Conservation (phyloP, 768 basidiomycete genomes). For the Baorangia bicolor region DNA sequence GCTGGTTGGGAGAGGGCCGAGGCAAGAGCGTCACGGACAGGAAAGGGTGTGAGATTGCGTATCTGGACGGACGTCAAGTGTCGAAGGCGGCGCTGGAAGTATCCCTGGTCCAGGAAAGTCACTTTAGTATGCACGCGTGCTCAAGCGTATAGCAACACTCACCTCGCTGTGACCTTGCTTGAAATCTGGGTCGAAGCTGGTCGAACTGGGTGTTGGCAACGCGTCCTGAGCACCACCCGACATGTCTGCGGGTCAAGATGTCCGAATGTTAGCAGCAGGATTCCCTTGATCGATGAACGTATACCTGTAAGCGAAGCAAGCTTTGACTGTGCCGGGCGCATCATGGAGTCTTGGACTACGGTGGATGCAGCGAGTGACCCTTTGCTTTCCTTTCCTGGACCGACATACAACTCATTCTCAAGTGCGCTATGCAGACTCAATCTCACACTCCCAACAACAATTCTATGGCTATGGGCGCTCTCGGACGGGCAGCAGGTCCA, state of each 20-base stretch:
- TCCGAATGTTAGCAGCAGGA: neutral
- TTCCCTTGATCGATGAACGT: neutral
- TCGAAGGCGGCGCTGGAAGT: constrained; percentile 62
- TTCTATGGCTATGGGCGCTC: constrained; percentile 5
- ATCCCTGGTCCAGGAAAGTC: constrained; percentile 14
- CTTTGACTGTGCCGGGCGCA: constrained; percentile 2
- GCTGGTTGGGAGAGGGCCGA: constrained; percentile 71
- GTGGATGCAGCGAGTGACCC: neutral
- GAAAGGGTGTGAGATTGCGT: constrained; percentile 82
- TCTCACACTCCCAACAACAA: constrained; percentile 29
- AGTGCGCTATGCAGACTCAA: constrained; percentile 45
- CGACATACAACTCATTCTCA: neutral
- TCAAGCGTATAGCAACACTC: neutral
- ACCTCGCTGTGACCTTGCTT: constrained; percentile 13
- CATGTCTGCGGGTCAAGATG: constrained; percentile 18
- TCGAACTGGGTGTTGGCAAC: constrained; percentile 12
- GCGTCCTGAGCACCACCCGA: constrained; percentile 17
- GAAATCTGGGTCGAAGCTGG: constrained; percentile 17
- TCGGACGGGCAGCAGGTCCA: constrained; percentile 29
- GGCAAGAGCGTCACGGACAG: constrained; percentile 69
- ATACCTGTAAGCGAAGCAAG: neutral
- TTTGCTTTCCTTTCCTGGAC: constrained; percentile 28
- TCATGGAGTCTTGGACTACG: neutral
- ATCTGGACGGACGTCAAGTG: constrained; percentile 74
- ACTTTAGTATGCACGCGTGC: neutral